Evolutionary conservation across 1,284 basidiomycete genomes (phyloP).

Genomic region (Sporisorium scitamineum): DNA sequence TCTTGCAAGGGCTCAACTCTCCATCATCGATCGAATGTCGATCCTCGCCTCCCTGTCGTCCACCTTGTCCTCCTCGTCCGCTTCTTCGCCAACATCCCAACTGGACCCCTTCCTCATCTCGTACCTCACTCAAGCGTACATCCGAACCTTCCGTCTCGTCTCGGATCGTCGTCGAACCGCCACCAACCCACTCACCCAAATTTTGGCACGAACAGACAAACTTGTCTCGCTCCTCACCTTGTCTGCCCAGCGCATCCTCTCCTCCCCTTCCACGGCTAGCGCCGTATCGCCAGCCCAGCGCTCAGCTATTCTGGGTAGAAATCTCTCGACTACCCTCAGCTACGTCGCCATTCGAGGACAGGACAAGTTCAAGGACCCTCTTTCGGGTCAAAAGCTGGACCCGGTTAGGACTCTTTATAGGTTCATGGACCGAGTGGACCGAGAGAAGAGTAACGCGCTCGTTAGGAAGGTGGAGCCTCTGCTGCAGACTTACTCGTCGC

Average conservation of each 20-base stretch:
- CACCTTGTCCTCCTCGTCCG: not conserved
- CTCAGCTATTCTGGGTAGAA: not conserved
- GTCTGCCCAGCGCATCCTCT: slow-evolving; percentile 4
- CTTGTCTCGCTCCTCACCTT: slow-evolving; percentile 30
- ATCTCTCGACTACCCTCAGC: slow-evolving; percentile 6
- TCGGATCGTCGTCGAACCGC: not conserved
- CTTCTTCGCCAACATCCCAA: not conserved
- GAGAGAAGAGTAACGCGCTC: slow-evolving; percentile 1
- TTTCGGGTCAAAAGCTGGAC: slow-evolving; percentile 1
- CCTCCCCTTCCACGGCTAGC: not conserved
- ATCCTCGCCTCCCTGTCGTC: slow-evolving; percentile 21
- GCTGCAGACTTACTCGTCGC: slow-evolving; percentile 18
- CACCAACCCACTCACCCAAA: slow-evolving; percentile 21
- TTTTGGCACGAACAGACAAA: slow-evolving; percentile 11
- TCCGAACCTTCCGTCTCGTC: slow-evolving; percentile 23
- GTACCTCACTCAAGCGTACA: slow-evolving; percentile 25
- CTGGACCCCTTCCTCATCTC: slow-evolving; percentile 25
- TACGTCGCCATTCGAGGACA: slow-evolving; percentile 28
- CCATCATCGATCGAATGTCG: slow-evolving; percentile 44
- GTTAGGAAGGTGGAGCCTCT: slow-evolving; percentile 34
- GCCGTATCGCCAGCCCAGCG: not conserved
- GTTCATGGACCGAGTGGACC: slow-evolving; percentile 24
- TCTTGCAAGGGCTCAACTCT: slow-evolving; percentile 29
- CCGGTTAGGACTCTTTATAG: slow-evolving; percentile 23
- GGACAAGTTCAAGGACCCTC: not conserved